phyloP scores from a whole-genome alignment of 192 early-diverging fungal species.

The Spizellomyces sp. region DNA sequence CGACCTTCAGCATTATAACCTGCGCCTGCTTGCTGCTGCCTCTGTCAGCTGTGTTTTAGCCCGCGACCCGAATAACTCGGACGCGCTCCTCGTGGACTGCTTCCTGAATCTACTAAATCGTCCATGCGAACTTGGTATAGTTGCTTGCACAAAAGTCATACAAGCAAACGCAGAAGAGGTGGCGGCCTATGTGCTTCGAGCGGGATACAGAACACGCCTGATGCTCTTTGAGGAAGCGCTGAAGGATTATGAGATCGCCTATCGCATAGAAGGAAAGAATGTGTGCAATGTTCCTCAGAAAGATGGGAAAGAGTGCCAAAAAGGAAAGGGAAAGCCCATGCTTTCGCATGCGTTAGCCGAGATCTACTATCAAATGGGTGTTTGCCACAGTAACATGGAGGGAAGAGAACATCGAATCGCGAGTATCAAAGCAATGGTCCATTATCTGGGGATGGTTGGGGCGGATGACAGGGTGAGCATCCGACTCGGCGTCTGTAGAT shows the following conservation, averaged over 20 bases:
- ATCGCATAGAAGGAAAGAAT: conserved; percentile 5
- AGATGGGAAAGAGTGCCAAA: background rate
- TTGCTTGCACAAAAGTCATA: conserved; percentile 21
- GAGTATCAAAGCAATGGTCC: conserved; percentile 21
- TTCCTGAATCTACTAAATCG: conserved; percentile 36
- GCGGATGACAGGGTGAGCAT: conserved; percentile 23
- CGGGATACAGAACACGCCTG: conserved; percentile 16
- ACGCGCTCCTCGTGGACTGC: conserved; percentile 33
- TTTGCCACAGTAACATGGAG: conserved; percentile 31
- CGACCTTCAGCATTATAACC: conserved; percentile 23
- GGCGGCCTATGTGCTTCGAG: conserved; percentile 27
- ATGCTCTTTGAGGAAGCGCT: conserved; percentile 28
- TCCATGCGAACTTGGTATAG: conserved; percentile 33
- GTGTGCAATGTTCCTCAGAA: background rate
- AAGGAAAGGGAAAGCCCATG: background rate
- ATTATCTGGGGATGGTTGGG: conserved; percentile 26
- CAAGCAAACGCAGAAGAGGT: conserved; percentile 5
- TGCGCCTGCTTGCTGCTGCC: conserved; percentile 30
- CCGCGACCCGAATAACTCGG: conserved; percentile 10
- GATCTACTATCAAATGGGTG: conserved; percentile 33
- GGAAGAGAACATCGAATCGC: conserved; percentile 15
- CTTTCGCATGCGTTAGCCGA: conserved; percentile 22
- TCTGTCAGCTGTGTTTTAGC: conserved; percentile 27
- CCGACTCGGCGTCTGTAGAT: background rate
- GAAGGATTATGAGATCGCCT: conserved; percentile 27